Evolutionary conservation across 2,329 filamentous ascomycete species (phyloP), one percentile per base, ranked within the genome.

Genomic region (Lizonia empirigonia): DNA sequence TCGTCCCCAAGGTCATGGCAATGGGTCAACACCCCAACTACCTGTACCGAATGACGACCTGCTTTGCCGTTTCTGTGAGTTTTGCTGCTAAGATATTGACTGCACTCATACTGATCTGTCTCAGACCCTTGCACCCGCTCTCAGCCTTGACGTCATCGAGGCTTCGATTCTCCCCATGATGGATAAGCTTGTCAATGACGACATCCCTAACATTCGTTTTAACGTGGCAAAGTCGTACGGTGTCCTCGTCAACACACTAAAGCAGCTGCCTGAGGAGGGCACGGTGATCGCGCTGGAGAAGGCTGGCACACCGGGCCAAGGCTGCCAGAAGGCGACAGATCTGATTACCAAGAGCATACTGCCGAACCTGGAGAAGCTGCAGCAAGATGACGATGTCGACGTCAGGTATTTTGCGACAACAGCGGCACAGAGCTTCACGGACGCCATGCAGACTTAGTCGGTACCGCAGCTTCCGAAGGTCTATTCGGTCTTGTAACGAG

Each of bases 1-100:
- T 99, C 69, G 96, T 99, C 65, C 94, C 94, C 54, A 97, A 97
- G 80, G 94, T 99, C 60, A 94, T 96, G 83, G 90, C 89, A 29
- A 97, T 99, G 94, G 94, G 94, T 53, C 90, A 91, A 71, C 94
- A 99, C 74, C 91, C 93, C 55, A 99, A 99, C 79, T 99, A 99
- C 74, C 87, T 99, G 44, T 99, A 99, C 83, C 85, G 94, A 73
- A 99, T 99, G 94, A 99, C 94, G 8, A 99, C 94, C n/a, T 97
- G 93, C 79, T 99, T 99, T 74, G 94, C 94, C 56, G 95, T 99
- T 62, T 93, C 91, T 65, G 94, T 99, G 83, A 81, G 90, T 83
- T 24, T 3, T 15, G 3, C 10, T 33, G 6, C 8, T 24, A 2
- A n/a, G 29, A 13, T 18, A 12, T 36, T 24, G 20, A 8, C 27